Conservation (phyloP, 768 basidiomycete species). For the Pisolithus marmoratus region DNA sequence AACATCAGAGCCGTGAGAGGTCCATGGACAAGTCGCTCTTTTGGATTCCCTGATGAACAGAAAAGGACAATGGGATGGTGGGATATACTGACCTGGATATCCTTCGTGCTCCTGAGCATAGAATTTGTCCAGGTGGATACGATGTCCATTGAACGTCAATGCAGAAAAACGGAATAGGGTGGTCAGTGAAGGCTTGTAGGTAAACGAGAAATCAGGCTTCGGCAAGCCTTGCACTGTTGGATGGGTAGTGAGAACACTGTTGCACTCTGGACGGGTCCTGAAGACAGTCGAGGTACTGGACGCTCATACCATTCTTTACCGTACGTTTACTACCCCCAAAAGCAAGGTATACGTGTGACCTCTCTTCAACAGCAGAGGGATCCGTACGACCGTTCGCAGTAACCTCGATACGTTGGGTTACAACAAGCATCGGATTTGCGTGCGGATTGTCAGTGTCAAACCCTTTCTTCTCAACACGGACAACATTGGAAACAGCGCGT, state of each 20-base stretch:
- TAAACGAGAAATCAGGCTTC: constrained; percentile 52
- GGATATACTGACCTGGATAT: constrained; percentile 48
- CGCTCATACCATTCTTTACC: constrained; percentile 38
- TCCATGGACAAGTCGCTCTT: constrained; percentile 82
- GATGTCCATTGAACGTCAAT: constrained; percentile 80
- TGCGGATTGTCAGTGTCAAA: constrained; percentile 37
- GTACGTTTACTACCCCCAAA: constrained; percentile 24
- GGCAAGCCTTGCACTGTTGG: constrained; percentile 48
- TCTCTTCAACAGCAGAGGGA: constrained; percentile 54
- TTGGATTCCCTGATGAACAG: not conserved
- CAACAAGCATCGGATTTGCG: constrained; percentile 67
- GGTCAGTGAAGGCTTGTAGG: constrained; percentile 59
- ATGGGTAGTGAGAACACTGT: not conserved
- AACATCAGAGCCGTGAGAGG: constrained; percentile 79
- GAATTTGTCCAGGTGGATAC: constrained; percentile 76
- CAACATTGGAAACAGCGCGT: constrained; percentile 42
- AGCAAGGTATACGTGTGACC: constrained; percentile 64
- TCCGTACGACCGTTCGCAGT: constrained; percentile 37
- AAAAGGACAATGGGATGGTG: not conserved
- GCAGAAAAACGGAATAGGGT: constrained; percentile 85
- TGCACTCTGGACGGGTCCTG: not conserved
- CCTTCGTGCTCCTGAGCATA: constrained; percentile 65
- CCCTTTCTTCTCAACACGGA: constrained; percentile 55
- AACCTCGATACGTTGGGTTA: constrained; percentile 57
- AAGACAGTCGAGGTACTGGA: too few relatives aligned